Conservation (phyloP, 1,284 basidiomycete genomes). For the Moesziomyces sp. region DNA sequence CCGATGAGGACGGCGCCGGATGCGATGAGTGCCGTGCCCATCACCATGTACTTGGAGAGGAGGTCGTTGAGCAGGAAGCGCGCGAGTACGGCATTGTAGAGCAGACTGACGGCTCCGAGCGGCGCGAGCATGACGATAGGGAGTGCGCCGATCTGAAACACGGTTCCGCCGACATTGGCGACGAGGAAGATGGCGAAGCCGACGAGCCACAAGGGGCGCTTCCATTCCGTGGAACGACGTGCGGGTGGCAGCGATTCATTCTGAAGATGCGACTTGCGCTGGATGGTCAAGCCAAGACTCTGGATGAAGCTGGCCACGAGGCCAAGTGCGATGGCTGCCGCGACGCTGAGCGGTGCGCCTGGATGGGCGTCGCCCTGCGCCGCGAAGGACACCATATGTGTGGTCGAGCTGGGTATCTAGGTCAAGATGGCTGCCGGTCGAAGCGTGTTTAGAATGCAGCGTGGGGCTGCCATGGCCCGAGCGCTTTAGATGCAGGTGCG, state of each 20-base stretch:
- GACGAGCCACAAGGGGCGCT: slow-evolving; percentile 62
- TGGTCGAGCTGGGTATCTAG: neutral
- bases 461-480: neutral
- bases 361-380: slow-evolving; percentile 6
- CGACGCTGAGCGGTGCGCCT: slow-evolving; percentile 45
- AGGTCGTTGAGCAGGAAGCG: slow-evolving; percentile 84
- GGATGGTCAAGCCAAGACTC: slow-evolving; percentile 88
- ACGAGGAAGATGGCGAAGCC: slow-evolving; percentile 77
- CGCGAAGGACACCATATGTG: slow-evolving; percentile 11
- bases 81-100: slow-evolving; percentile 96
- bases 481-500: no score
- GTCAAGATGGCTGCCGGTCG: no score
- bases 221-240: slow-evolving; percentile 55
- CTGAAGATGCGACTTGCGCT: slow-evolving; percentile 91
- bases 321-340: slow-evolving; percentile 72
- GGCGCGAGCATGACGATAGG: slow-evolving; percentile 71
- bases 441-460: neutral
- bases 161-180: slow-evolving; percentile 89
- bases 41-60: slow-evolving; percentile 84
- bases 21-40: slow-evolving; percentile 87
- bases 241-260: slow-evolving; percentile 79
- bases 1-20: slow-evolving; percentile 89
- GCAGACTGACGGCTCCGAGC: slow-evolving; percentile 86
- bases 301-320: slow-evolving; percentile 89
- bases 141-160: slow-evolving; percentile 93